Base-by-base conservation (phyloP, 83 land plant genomes). In the Larix sibirica region DNA sequence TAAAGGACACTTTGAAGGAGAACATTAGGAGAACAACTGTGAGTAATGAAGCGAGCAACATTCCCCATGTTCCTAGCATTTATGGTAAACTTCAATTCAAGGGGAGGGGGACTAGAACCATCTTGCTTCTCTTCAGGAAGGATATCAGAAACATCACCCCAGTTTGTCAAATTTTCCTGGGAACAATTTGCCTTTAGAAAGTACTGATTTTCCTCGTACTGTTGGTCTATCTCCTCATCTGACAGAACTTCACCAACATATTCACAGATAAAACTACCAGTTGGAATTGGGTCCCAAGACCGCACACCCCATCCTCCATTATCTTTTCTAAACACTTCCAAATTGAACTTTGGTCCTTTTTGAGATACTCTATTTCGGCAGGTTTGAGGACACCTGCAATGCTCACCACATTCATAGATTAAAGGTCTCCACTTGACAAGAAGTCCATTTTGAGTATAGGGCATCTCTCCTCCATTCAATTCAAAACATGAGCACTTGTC, bases 11-110 rank as follows among this genome's bases (percentile, higher is more conserved):
- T 89, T 83, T 96, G 97, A 88, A 91, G 89, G 42, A 89, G 87
- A 2, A 94, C 84, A 86, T 94, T 97, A 18, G 98, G 98, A 9
- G 84, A 84, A 85, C 98, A 97, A 80, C 99, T 96, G 67, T 94
- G 99, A 84, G 96, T 96, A 90, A 97, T 96, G 78, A 97, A 97
- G 1, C 99, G 94, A 69, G 98, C 86, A 5, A 97, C 90, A 87
- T 94, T 96, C 18, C 99, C 99, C 74, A 31, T 65, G 18, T 85
- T 83, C 61, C 90, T 89, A 56, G 99, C 97, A 87, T 89, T 94
- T 47, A 97, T 90, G 21, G 80, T 31, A n/a, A 93, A 28, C 3
- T 82, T 65, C 42, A 81, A 87, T 3, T 83, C 81, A 38, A 50
- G 54, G 9, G 36, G 59, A 9, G 69, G 4, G 28, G 86, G 87